These are phyloP conservation scores for Acidomyces sp. DNA, from an alignment of 495 filamentous ascomycete genomes.

Conservation along the genomic window DNA sequence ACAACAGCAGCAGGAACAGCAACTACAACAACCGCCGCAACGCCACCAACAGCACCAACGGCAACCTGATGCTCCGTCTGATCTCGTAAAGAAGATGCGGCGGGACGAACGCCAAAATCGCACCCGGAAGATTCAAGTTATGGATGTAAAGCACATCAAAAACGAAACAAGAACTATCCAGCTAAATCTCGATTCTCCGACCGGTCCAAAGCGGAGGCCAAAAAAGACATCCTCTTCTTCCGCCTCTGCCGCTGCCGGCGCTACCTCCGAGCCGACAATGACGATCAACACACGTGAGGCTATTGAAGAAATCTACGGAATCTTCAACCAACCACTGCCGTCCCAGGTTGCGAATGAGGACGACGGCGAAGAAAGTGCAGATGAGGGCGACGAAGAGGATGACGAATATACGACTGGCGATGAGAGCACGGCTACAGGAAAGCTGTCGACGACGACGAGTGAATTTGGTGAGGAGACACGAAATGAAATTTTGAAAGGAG, in stretches of 20 bases:
- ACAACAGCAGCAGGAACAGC: too few species aligned
- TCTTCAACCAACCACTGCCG: constrained; percentile 85
- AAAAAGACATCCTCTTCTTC: too few species aligned
- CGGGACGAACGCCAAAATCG: constrained; percentile 31
- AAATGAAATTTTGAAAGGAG: constrained; percentile 33
- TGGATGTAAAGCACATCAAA: constrained; percentile 46
- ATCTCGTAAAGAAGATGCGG: constrained; percentile 25
- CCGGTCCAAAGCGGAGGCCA: constrained; percentile 56
- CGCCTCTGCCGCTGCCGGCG: too few species aligned
- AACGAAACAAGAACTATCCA: constrained; percentile 47
- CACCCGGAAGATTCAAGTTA: constrained; percentile 55
- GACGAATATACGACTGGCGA: constrained; percentile 65
- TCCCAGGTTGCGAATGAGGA: constrained; percentile 29
- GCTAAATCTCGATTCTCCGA: constrained; percentile 81
- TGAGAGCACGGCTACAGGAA: constrained; percentile 68
- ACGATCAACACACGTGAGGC: constrained; percentile 90
- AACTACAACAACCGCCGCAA: too few species aligned
- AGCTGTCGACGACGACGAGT: constrained; percentile 45
- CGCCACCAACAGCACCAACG: too few species aligned
- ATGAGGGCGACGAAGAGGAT: too few species aligned
- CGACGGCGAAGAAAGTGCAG: constrained; percentile 42
- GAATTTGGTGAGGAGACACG: constrained; percentile 53
- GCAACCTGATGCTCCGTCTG: too few species aligned
- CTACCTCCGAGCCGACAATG: constrained; percentile 70
- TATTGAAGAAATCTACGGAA: constrained; percentile 90